Evolutionary conservation across 108 stramenopile species (phyloP), one percentile per base, ranked within the genome.

Genomic region (Cyclotella distinguenda): DNA sequence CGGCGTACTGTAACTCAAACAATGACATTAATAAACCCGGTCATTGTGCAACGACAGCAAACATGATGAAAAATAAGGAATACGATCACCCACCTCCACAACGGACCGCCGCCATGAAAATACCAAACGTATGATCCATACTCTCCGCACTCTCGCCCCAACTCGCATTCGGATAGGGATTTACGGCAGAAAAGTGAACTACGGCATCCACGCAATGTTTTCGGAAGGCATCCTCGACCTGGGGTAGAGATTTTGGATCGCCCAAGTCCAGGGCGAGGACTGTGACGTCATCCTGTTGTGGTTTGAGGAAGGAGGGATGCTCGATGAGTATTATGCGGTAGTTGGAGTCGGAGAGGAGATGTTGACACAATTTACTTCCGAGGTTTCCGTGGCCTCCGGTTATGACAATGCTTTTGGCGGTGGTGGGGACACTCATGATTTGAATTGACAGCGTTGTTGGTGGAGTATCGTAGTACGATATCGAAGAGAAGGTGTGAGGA

Each of bases 381-480:
- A 79, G 68, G 46, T 79, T 79, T 15, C 78, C 78, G 28, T 63
- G 69, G 4, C 73, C 73, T 33, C 78, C 78, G 16, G 78, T 79
- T 61, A 79, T 79, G 44, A 71, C 62, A 33, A 79, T 51, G 59
- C 63, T 61, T 22, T 56, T 53, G 51, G 51, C 6, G 31, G 11
- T 30, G 5, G 47, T 48, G 5, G 18, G 15, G 55, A 2, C 22
- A 36, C 55, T 39, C 55, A 56, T 56, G 55, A 30, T 52, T 28
- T 31, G 11, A 3, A 2, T 52, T n/a, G n/a, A n/a, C n/a, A n/a
- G n/a, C n/a, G n/a, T n/a, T n/a, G n/a, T n/a, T n/a, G n/a, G n/a
- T n/a, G n/a, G n/a, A n/a, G n/a, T n/a, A n/a, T n/a, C n/a, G n/a
- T n/a, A n/a, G n/a, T n/a, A n/a, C n/a, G n/a, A n/a, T n/a, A n/a